Evolutionary conservation across 2,329 filamentous ascomycete genomes (phyloP), one percentile per base, ranked within the genome.

Genomic region (Colletotrichum neosansevieriae): DNA sequence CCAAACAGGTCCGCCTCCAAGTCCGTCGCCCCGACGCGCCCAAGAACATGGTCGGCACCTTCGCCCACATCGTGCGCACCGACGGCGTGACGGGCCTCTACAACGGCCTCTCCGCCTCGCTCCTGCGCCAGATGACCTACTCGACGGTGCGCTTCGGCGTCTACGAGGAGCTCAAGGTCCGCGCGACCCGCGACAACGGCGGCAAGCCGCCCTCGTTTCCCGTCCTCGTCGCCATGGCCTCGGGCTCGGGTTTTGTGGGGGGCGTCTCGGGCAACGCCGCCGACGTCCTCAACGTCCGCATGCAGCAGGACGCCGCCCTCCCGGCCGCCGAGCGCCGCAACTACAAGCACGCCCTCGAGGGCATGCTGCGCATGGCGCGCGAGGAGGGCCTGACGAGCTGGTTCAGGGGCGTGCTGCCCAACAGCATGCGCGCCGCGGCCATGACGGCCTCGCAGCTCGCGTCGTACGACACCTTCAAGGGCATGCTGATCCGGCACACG

Each of bases 271-370:
- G 96, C 72, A 99, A 98, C 81, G 94, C 94, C 3, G 95, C 94
- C 72, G 96, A 99, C 78, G 94, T 99, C 38, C 86, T 98, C 75
- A 99, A 99, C 80, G 96, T 99, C 57, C 93, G 96, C 72, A 99
- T 99, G 96, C 96, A 99, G 82, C 93, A 97, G 81, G 96, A 91
- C 76, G 91, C 92, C 2, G 89, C 94, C 0, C 88, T 98, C 1
- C 92, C 94, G 0, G 75, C 82, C 1, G 86, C 86, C 5, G 84
- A 97, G 75, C 89, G 93, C 54, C 88, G 95, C 64, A 96, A 97
- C 80, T 99, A 99, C 83, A 91, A 89, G 71, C 88, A 98, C 79
- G 96, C 94, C 3, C 79, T 98, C 54, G 91, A 98, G 77, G 96
- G 96, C 32, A 84, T 98, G 74, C 81, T 92, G 29, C 90, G 93